Conservation (phyloP, 768 basidiomycete species). For the Boletales sp. region DNA sequence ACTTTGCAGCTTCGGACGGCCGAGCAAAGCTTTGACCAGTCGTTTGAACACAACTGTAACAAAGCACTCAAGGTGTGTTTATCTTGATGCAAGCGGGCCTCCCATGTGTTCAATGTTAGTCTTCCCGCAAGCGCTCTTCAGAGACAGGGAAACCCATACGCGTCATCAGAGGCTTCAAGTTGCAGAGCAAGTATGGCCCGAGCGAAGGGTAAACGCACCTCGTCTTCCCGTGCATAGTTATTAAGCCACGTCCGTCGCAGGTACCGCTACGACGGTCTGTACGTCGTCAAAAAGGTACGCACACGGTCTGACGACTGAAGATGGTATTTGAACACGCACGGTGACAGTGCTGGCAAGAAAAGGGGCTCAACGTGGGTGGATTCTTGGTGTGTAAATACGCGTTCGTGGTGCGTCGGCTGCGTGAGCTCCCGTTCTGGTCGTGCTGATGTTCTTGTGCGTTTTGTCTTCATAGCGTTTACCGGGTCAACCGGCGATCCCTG, state of each 20-base stretch:
- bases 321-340: not conserved
- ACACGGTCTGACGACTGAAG: no score
- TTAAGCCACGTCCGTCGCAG: constrained; percentile 30
- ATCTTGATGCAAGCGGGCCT: not conserved
- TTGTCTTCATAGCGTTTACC: constrained; percentile 21
- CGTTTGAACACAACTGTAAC: constrained; percentile 72
- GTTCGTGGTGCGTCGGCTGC: constrained; percentile 56
- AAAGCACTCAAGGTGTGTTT: constrained; percentile 55
- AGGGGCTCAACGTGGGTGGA: constrained; percentile 64
- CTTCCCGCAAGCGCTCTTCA: constrained; percentile 53
- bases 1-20: constrained; percentile 76
- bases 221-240: not conserved
- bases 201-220: constrained; percentile 56
- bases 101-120: not conserved
- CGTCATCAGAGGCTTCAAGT: constrained; percentile 76
- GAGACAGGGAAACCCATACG: constrained; percentile 80
- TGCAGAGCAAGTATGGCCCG: constrained; percentile 70
- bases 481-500: constrained; percentile 20
- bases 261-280: constrained; percentile 91
- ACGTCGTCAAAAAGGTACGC: constrained; percentile 66
- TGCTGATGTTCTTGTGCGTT: not conserved
- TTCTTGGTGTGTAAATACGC: constrained; percentile 83
- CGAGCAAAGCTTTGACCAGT: constrained; percentile 80
- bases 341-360: constrained; percentile 67
- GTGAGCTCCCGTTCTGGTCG: not conserved